These are phyloP conservation scores for Quambalaria eucalypti DNA, from an alignment of 1,284 basidiomycete species.

Conservation along the genomic window DNA sequence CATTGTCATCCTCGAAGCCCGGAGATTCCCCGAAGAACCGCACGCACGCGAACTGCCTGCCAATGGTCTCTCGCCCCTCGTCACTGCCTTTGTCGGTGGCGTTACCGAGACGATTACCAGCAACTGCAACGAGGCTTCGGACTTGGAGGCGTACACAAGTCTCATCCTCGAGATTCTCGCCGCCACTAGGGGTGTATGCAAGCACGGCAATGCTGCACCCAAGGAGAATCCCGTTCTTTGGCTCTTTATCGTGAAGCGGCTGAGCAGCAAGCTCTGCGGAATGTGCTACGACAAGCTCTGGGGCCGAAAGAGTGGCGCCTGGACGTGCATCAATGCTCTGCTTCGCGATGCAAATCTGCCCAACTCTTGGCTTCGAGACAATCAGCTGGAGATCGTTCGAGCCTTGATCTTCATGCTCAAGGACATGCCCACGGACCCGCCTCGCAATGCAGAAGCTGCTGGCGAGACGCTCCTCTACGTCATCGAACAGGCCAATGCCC, in stretches of 20 bases:
- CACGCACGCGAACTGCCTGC: neutral
- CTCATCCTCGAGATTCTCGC: conserved; percentile 35
- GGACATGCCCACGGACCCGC: conserved; percentile 85
- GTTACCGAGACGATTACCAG: conserved; percentile 31
- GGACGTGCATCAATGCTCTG: conserved; percentile 42
- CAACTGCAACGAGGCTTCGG: conserved; percentile 13
- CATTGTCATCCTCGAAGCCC: conserved; percentile 55
- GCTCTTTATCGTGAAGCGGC: neutral
- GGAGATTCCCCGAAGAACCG: conserved; percentile 13
- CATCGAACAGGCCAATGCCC: conserved; percentile 60
- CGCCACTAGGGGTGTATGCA: neutral
- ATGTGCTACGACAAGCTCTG: conserved; percentile 45
- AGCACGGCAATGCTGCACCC: neutral
- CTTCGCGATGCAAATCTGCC: conserved; percentile 54
- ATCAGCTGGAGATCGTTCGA: conserved; percentile 81
- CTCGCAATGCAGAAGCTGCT: conserved; percentile 70
- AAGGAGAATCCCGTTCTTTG: neutral
- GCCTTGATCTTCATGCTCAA: conserved; percentile 88
- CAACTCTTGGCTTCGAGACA: conserved; percentile 66
- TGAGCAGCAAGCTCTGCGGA: conserved; percentile 35
- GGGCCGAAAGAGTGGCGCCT: conserved; percentile 46
- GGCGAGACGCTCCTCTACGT: conserved; percentile 69
- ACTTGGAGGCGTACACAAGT: conserved; percentile 60
- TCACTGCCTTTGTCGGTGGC: conserved; percentile 30
- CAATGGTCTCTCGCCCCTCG: neutral